Evolutionary conservation across 306 rosid species (phyloP), one percentile per base, ranked within the genome.

Genomic region (Nissolia schottii): DNA sequence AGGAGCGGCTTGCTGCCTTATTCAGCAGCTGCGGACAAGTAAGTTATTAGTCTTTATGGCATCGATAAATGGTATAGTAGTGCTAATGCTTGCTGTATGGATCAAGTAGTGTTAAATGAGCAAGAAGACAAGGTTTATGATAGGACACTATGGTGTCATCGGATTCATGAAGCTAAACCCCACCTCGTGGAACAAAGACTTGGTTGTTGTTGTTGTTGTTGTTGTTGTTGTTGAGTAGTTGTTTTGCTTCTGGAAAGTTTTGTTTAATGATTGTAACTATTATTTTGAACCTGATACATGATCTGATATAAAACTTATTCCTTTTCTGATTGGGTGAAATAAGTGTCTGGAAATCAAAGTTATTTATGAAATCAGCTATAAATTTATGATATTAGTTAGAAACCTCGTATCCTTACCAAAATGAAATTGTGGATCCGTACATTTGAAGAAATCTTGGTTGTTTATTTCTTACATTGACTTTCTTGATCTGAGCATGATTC

Each of bases 1-100:
- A 93, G 90, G 98, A 93, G 92, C 86, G 87, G 75, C 98, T 93
- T 75, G 98, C 98, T 41, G 97, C 93, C 67, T 82, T 93, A 76
- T 93, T 93, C 85, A 86, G 87, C 71, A 79, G 57, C 60, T 93
- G 97, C 57, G 98, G 98, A 65, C 97, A 90, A 64, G 98, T 93
- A 86, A 87, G 94, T 85, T 57, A 46, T 41, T 31, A 46, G 16
- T 69, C 41, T 71, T 71, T 28, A 45, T 76, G 18, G 56, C n/a
- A 2, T 0, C 2, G 43, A 37, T 37, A 12, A 6, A 14, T 37
- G 43, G 11, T 37, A 8, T 37, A 14, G 43, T 37, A 1, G 43
- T 37, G 3, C 1, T 11, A 9, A 37, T 37, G 43, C 2, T 37
- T 9, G 14, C 43, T 37, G 13, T 37, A 32, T 32, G 8, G 38